Evolutionary conservation across 2,329 filamentous ascomycete species (phyloP).

Genomic region (Xylaria sp.): DNA sequence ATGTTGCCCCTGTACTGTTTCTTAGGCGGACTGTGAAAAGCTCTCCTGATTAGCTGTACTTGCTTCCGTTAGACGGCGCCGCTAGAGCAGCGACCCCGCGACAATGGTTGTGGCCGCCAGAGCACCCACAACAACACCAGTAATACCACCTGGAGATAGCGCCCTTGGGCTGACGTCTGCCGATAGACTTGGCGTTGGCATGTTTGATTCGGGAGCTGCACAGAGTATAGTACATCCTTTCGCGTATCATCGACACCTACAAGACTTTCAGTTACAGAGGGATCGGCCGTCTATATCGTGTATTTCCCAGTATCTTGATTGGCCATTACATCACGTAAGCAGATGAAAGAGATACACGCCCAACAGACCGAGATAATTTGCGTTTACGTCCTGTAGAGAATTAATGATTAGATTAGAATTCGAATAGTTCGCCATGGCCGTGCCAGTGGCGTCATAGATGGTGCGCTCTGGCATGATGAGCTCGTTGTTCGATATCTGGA

Average conservation of each 20-base stretch:
- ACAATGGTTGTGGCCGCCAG: background rate
- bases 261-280: conserved; percentile 10
- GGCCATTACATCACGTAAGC: conserved; percentile 41
- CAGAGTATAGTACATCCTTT: background rate
- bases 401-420: conserved; percentile 35
- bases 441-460: conserved; percentile 33
- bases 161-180: background rate
- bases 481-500: conserved; percentile 40
- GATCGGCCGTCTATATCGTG: conserved; percentile 32
- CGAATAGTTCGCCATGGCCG: conserved; percentile 24
- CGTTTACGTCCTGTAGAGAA: conserved; percentile 33
- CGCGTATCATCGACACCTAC: conserved; percentile 3
- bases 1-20: no score
- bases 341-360: conserved; percentile 38
- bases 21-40: no score
- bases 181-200: no score
- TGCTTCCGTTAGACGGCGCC: background rate
- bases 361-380: conserved; percentile 31
- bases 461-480: conserved; percentile 42
- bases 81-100: background rate
- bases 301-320: conserved; percentile 38
- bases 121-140: conserved; percentile 1
- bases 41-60: background rate
- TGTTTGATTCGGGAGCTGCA: background rate
- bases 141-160: background rate